Conservation (phyloP, 495 filamentous ascomycete species). For the Staphylotrichum longicolle region DNA sequence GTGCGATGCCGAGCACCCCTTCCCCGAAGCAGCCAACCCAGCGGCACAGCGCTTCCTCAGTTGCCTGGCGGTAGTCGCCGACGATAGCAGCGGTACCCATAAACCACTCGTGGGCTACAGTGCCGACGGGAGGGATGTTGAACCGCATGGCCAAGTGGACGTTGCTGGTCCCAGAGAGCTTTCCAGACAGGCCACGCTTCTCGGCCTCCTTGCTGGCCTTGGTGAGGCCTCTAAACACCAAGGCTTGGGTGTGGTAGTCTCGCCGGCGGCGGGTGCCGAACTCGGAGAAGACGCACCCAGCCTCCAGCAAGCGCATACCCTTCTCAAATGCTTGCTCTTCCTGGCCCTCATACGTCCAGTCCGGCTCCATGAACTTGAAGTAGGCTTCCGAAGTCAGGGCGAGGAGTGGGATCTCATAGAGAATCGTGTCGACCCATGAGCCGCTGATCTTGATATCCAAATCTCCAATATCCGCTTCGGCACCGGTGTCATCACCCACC, state of each 20-base stretch:
- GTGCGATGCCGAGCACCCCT: constrained; percentile 83
- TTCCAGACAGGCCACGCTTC: constrained; percentile 61
- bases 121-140: constrained; percentile 76
- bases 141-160: constrained; percentile 96
- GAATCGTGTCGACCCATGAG: constrained; percentile 89
- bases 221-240: constrained; percentile 80
- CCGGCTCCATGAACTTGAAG: constrained; percentile 88
- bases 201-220: constrained; percentile 68
- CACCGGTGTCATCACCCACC: constrained; percentile 56
- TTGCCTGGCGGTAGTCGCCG: constrained; percentile 77
- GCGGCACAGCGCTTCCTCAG: constrained; percentile 74
- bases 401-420: constrained; percentile 95
- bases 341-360: constrained; percentile 83
- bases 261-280: constrained; percentile 86
- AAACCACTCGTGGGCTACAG: constrained; percentile 98
- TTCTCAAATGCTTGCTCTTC: constrained; percentile 79
- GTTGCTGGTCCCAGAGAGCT: constrained; percentile 86
- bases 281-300: constrained; percentile 87
- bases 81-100: constrained; percentile 96
- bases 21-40: constrained; percentile 93
- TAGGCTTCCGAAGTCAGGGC: constrained; percentile 92
- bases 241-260: constrained; percentile 90
- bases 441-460: constrained; percentile 72
- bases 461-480: constrained; percentile 69
- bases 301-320: constrained; percentile 68